Base-by-base conservation (phyloP, 176 grass and related monocot species). In the Carex scoparia region DNA sequence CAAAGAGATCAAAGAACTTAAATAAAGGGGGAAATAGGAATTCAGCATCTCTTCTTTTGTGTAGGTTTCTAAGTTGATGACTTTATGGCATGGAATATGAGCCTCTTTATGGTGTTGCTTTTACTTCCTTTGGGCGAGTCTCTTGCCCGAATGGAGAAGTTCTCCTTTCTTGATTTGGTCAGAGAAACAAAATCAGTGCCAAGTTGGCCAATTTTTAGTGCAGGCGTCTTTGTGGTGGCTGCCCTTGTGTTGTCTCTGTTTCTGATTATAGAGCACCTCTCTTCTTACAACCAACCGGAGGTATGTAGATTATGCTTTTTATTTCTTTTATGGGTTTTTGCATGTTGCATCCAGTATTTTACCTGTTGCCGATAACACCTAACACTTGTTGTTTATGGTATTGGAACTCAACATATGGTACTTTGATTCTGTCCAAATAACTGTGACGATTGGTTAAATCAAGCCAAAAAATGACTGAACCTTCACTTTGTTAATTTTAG, bases 271-370 rank as follows among this genome's bases (percentile, higher is more conserved):
- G 89, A 98, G 79, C 96, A 98, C 65, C 91, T 98, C 23, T 91
- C 88, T 79, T 84, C 91, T 59, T 98, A 98, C 84, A 92, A 90
- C 78, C 96, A 95, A 86, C 96, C 96, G 15, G 96, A 98, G 96
- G 96, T 95, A 86, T 44, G 35, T 69, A 86, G 71, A 70, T 89
- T 83, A 76, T 75, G 73, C 48, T 44, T 46, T 71, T 35, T 71
- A 71, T 77, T 77, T 76, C 48, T 76, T 51, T 30, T 77, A 32
- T 10, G 48, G 48, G 48, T 53, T 77, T 71, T 7, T 77, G 48
- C 7, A 0, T 53, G 49, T 30, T 56, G 48, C 19, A 55, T 55
- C 5, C 12, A 5, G 14, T 31, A 77, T 15, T 23, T 49, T 44
- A 49, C 37, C 16, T 30, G 59, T 60, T 85, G 83, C 27, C 75